Evolutionary conservation across 805 yeast genomes (phyloP).

Genomic region (Maudiozyma barnettii): DNA sequence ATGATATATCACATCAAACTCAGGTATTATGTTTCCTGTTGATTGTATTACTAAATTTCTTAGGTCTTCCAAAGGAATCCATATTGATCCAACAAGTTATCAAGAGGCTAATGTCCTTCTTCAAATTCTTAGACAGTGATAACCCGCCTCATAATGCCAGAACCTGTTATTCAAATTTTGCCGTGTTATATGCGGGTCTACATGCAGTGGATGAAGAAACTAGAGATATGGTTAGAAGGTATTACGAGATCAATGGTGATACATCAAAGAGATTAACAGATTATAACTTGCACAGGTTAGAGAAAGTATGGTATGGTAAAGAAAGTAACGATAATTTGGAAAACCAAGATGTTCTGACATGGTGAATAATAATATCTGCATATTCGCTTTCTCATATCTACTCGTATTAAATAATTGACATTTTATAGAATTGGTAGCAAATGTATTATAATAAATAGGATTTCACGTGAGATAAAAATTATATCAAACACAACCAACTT

Average conservation of each 20-base stretch:
- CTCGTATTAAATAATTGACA: neutral
- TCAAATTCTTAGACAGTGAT: constrained; percentile 27
- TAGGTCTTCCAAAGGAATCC: constrained; percentile 28
- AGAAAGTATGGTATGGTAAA: constrained; percentile 29
- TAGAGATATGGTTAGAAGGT: constrained; percentile 23
- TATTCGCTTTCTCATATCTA: no score
- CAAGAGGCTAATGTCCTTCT: constrained; percentile 25
- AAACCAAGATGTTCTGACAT: constrained; percentile 29
- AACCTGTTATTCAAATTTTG: constrained; percentile 31
- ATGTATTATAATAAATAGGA: neutral
- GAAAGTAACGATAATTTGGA: constrained; percentile 22
- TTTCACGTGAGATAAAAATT: neutral
- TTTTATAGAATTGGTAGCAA: neutral
- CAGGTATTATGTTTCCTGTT: constrained; percentile 29
- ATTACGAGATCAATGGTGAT: constrained; percentile 25
- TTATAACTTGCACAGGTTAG: constrained; percentile 27
- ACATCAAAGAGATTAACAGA: constrained; percentile 27
- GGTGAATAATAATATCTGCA: constrained; percentile 14
- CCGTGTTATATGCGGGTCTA: constrained; percentile 29
- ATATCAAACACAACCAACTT: neutral
- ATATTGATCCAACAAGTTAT: constrained; percentile 28
- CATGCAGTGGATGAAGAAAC: constrained; percentile 29
- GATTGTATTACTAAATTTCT: constrained; percentile 25
- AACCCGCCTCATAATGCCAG: constrained; percentile 29
- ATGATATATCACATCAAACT: constrained; percentile 31